These are phyloP conservation scores for Penstemon eatonii DNA, from an alignment of 257 asterid species.

Conservation along the genomic window DNA sequence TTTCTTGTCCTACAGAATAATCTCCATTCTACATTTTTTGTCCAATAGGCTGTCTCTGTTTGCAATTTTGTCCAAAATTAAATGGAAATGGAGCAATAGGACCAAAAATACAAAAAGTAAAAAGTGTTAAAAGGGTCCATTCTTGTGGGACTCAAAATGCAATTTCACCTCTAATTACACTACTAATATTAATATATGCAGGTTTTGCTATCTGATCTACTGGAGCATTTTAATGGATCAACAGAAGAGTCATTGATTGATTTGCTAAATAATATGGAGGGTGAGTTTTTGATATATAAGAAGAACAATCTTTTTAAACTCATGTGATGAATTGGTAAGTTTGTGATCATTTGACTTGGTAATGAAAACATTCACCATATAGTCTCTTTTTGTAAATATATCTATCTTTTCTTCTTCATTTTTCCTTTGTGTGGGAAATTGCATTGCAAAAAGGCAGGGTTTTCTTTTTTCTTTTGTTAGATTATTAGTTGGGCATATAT, in stretches of 20 bases:
- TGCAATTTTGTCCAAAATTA: too few species aligned
- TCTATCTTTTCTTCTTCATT: background rate
- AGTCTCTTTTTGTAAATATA: background rate
- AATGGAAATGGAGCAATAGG: too few species aligned
- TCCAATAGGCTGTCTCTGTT: too few species aligned
- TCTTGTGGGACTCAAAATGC: too few species aligned
- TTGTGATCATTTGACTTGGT: conserved; percentile 26
- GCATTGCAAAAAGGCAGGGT: background rate
- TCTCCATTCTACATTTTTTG: too few species aligned
- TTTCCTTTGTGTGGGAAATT: conserved; percentile 12
- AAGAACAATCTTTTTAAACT: conserved; percentile 57
- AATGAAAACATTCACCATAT: conserved; percentile 1
- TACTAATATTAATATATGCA: conserved; percentile 34
- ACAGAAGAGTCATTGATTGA: conserved; percentile 48
- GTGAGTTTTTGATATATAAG: conserved; percentile 67
- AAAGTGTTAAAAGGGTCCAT: too few species aligned
- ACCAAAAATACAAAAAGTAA: too few species aligned
- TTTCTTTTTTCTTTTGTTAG: background rate
- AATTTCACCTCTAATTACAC: background rate
- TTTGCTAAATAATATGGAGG: conserved; percentile 59
- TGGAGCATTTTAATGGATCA: conserved; percentile 73
- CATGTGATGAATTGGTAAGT: conserved; percentile 42
- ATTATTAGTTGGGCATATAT: background rate
- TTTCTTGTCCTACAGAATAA: too few species aligned
- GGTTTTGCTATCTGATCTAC: conserved; percentile 54